Evolutionary conservation across 1,284 basidiomycete species (phyloP), one percentile per base, ranked within the genome.

Genomic region (Phylloboletellus chloephorus): DNA sequence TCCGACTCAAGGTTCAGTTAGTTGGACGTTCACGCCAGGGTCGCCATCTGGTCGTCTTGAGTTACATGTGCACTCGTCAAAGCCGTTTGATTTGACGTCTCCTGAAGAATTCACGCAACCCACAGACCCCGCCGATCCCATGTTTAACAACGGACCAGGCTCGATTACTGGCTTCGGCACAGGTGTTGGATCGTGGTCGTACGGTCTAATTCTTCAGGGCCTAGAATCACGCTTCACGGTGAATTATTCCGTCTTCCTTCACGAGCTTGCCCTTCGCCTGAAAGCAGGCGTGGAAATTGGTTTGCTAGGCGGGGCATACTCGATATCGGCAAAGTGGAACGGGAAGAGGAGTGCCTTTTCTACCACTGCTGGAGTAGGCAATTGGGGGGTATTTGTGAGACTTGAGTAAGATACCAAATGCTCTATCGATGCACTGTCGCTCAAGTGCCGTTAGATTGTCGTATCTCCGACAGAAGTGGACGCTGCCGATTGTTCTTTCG

Each of bases 401-500:
- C 45, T 65, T 11, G 62, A 66, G 63, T 62, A 49, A 47, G 62
- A 29, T 19, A 6, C 4, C 22, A 21, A 4, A 38, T 35, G 23
- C 22, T 36, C 33, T n/a, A 37, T 42, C 23, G n/a, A 12, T 19
- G 22, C 29, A 7, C 22, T 10, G 39, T 49, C 11, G 39, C 48
- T 34, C 31, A 42, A 31, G 25, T 43, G 45, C 44, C 37, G 44
- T 38, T 44, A 69, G 68, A 39, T 49, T 73, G 32, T 61, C 64
- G n/a, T 60, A 73, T 19, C 51, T 81, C 3, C 74, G 76, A 3
- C 80, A 82, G 50, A 67, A 68, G 29, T 60, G 79, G 50, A 56
- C 64, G 8, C 41, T 82, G 5, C 79, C 79, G 3, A 71, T 82
- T 47, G 52, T 73, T n/a, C 60, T 82, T 7, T 67, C 72, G 0